Percentiles rank a stretch among this genome's conserved stretches.
Conservation (phyloP, 140 eudicot genomes). For the Bidens hawaiensis region DNA sequence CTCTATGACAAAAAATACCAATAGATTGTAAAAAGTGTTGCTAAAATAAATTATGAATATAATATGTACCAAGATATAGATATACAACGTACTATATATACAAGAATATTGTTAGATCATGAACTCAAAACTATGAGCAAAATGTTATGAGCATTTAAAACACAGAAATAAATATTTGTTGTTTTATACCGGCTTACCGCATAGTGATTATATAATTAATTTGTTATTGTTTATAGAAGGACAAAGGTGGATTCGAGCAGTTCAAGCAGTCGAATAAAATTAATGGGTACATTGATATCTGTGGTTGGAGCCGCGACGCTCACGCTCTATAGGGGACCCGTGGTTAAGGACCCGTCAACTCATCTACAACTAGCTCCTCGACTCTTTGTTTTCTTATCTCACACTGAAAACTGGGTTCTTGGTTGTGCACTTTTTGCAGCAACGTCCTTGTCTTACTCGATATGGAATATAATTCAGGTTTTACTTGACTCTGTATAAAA, state of each 20-base stretch:
- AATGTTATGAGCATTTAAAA: too few species aligned
- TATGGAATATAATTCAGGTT: constrained; percentile 82
- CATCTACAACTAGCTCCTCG: constrained; percentile 25
- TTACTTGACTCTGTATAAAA: not conserved
- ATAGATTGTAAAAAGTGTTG: too few species aligned
- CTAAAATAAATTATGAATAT: not conserved
- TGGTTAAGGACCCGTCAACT: constrained; percentile 30
- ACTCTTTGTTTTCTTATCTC: constrained; percentile 49
- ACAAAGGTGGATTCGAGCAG: constrained; percentile 47
- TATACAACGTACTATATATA: too few species aligned
- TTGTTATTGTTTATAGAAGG: constrained; percentile 27
- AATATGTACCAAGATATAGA: too few species aligned
- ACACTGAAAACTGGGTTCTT: constrained; percentile 60
- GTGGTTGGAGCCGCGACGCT: constrained; percentile 46
- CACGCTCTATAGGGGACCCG: constrained; percentile 55
- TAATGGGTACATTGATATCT: constrained; percentile 55
- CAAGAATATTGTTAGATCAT: not conserved
- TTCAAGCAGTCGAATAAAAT: constrained; percentile 37
- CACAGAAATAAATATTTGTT: too few species aligned
- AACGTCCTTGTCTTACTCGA: constrained; percentile 48
- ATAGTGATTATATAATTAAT: too few species aligned
- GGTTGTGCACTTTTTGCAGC: constrained; percentile 63
- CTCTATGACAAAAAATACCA: too few species aligned
- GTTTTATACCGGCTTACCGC: too few species aligned
- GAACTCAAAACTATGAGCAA: not conserved